Conservation (phyloP, 2,329 filamentous ascomycete genomes). For the Fusarium irregulare region DNA sequence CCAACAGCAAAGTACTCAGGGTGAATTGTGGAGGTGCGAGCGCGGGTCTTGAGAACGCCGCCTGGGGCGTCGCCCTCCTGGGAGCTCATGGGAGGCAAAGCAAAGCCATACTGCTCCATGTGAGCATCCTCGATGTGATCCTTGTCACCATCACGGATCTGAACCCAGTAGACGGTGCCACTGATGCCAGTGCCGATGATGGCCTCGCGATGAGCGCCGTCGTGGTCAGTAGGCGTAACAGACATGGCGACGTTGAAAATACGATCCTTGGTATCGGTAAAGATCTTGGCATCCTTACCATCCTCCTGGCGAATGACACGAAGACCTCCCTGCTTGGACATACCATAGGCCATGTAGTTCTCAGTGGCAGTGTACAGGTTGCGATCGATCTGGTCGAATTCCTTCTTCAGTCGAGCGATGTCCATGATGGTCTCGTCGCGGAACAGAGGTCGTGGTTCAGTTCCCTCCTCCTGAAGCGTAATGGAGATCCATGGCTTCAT, state of each 20-base stretch:
- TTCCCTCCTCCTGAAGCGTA: slow-evolving; percentile 70
- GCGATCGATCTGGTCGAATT: slow-evolving; percentile 96
- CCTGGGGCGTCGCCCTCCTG: slow-evolving; percentile 92
- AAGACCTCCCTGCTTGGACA: slow-evolving; percentile 92
- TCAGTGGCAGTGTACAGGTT: slow-evolving; percentile 90
- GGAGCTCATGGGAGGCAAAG: slow-evolving; percentile 85
- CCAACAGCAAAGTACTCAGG: slow-evolving; percentile 96
- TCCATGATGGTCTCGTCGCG: slow-evolving; percentile 87
- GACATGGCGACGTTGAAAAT: slow-evolving; percentile 95
- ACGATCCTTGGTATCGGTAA: slow-evolving; percentile 89
- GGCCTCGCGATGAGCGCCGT: slow-evolving; percentile 74
- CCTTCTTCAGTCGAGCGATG: slow-evolving; percentile 94
- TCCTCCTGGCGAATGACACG: slow-evolving; percentile 95
- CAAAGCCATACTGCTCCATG: slow-evolving; percentile 86
- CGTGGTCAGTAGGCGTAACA: slow-evolving; percentile 68
- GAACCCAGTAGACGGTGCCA: slow-evolving; percentile 95
- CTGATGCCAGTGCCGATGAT: slow-evolving; percentile 94
- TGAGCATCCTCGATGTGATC: slow-evolving; percentile 83
- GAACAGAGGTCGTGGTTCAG: slow-evolving; percentile 71
- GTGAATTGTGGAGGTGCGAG: slow-evolving; percentile 87
- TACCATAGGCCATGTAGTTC: slow-evolving; percentile 92
- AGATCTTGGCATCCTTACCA: slow-evolving; percentile 90
- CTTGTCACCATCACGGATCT: slow-evolving; percentile 79
- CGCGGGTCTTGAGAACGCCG: slow-evolving; percentile 94
- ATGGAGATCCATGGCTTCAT: slow-evolving; percentile 97